phyloP scores from a whole-genome alignment of 345 rosid species.

The Eutrema heterophyllum region DNA sequence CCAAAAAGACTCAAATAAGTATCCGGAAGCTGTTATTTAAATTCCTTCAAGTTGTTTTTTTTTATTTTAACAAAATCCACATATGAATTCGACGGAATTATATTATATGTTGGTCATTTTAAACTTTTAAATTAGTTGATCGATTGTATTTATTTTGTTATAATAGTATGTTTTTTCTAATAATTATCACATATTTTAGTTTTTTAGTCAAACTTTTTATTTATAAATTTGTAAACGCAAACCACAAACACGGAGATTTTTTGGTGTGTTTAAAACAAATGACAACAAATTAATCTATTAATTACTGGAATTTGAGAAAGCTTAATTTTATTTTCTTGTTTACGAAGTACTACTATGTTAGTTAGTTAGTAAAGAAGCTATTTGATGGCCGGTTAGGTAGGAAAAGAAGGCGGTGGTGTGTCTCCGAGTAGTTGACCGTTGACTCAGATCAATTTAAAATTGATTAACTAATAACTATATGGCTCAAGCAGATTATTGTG shows the following conservation, averaged over 20 bases:
- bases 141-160: not conserved
- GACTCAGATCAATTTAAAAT: constrained; percentile 18
- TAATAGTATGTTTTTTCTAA: not conserved
- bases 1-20: not conserved
- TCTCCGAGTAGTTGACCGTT: constrained; percentile 37
- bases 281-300: not conserved
- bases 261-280: too few relatives aligned
- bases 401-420: constrained; percentile 13
- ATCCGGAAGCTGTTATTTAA: not conserved
- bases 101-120: not conserved
- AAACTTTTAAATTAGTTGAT: not conserved
- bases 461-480: not conserved
- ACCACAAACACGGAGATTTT: not conserved
- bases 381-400: not conserved
- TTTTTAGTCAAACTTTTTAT: not conserved
- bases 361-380: not conserved
- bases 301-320: not conserved
- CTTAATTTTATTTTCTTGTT: not conserved
- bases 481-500: constrained; percentile 15
- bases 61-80: not conserved
- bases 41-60: not conserved
- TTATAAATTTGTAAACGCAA: not conserved
- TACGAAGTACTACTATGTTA: not conserved
- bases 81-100: not conserved
- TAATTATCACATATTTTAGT: not conserved